Evolutionary conservation across 2,329 filamentous ascomycete species (phyloP).

Genomic region (Cladophialophora chaetospira): DNA sequence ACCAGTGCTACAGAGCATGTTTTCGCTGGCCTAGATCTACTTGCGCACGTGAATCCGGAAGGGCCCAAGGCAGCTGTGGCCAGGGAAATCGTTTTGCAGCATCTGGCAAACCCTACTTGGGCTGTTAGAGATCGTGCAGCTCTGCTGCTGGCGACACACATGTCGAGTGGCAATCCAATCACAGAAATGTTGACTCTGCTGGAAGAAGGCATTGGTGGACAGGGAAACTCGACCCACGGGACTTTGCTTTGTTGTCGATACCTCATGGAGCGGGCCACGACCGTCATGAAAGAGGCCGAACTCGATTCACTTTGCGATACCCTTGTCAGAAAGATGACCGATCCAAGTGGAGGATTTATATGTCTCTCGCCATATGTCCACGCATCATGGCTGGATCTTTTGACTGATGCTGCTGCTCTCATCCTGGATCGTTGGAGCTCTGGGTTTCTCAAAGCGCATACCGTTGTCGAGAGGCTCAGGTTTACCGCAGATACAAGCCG

Average conservation of each 20-base stretch:
- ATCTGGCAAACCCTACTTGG: slow-evolving; percentile 49
- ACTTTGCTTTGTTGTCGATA: slow-evolving; percentile 36
- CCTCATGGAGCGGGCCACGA: slow-evolving; percentile 7
- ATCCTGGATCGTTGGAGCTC: slow-evolving; percentile 14
- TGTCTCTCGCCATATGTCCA: slow-evolving; percentile 23
- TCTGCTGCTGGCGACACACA: slow-evolving; percentile 30
- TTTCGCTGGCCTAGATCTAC: slow-evolving; percentile 50
- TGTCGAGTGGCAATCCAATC: background rate
- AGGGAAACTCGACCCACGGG: slow-evolving; percentile 47
- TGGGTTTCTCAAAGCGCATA: background rate
- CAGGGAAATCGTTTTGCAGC: slow-evolving; percentile 38
- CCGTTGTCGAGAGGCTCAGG: background rate
- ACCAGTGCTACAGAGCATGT: slow-evolving; percentile 33
- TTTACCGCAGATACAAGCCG: background rate
- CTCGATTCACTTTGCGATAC: slow-evolving; percentile 8
- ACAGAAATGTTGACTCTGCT: background rate
- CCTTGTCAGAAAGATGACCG: background rate
- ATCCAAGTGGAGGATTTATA: background rate
- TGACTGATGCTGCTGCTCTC: slow-evolving; percentile 21
- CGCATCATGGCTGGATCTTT: slow-evolving; percentile 26
- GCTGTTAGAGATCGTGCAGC: slow-evolving; percentile 51
- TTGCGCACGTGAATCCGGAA: slow-evolving; percentile 37
- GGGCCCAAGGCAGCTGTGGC: slow-evolving; percentile 40
- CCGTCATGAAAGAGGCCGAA: slow-evolving; percentile 6
- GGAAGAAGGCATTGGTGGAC: slow-evolving; percentile 2